A percentile compares a stretch with the other conserved stretches of the same genome.
Conservation (phyloP, 2,329 filamentous ascomycete species). For the Pestalotiopsis sp. region DNA sequence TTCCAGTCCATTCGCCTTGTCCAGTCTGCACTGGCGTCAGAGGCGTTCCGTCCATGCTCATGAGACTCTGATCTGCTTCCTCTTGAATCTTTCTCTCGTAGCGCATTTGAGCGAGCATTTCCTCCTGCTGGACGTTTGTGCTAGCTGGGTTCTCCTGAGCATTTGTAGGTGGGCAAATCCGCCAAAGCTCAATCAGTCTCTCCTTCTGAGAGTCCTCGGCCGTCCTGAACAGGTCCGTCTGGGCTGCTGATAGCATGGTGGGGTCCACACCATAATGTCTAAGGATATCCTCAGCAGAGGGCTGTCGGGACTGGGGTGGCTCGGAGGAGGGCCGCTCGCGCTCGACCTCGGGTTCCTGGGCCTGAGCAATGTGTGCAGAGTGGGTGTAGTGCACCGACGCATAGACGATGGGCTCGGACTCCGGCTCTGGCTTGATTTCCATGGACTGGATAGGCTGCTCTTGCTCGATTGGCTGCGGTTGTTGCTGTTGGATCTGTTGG, state of each 20-base stretch:
- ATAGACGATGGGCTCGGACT: slow-evolving; percentile 62
- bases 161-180: slow-evolving; percentile 72
- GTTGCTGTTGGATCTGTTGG: slow-evolving; percentile 33
- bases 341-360: slow-evolving; percentile 37
- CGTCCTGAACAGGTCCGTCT: slow-evolving; percentile 77
- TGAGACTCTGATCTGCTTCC: slow-evolving; percentile 42
- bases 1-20: slow-evolving; percentile 55
- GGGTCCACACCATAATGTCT: slow-evolving; percentile 71
- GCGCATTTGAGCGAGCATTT: slow-evolving; percentile 61
- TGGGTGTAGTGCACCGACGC: slow-evolving; percentile 84
- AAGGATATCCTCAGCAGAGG: slow-evolving; percentile 61
- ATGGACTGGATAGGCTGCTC: slow-evolving; percentile 36
- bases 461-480: background rate
- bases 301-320: slow-evolving; percentile 49
- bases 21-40: slow-evolving; percentile 52
- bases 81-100: slow-evolving; percentile 56
- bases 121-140: slow-evolving; percentile 59
- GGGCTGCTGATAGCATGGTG: slow-evolving; percentile 68
- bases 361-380: slow-evolving; percentile 65
- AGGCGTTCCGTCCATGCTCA: slow-evolving; percentile 58
- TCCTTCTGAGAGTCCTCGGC: slow-evolving; percentile 73
- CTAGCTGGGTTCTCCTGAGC: slow-evolving; percentile 54
- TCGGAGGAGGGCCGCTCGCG: slow-evolving; percentile 52
- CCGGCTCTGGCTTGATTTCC: slow-evolving; percentile 29
- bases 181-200: slow-evolving; percentile 83